Conservation (phyloP, 1,139 yeast genomes). For the Sugiyamaella grinbergsii region DNA sequence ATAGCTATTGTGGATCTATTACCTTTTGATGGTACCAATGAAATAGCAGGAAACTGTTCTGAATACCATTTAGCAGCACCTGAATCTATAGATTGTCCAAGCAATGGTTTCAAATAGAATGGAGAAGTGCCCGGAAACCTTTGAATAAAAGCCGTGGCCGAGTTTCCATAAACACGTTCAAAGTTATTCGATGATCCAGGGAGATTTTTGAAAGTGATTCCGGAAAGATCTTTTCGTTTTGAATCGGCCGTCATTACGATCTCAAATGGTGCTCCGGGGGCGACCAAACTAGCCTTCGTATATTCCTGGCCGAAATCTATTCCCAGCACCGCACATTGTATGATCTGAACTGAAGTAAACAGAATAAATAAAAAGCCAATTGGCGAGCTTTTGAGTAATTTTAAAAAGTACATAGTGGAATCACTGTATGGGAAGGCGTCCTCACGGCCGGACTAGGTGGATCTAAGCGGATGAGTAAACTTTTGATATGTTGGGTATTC, state of each 20-base stretch:
- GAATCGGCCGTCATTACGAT: slow-evolving; percentile 87
- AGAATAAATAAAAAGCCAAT: slow-evolving; percentile 4
- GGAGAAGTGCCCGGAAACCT: slow-evolving; percentile 75
- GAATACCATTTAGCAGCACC: slow-evolving; percentile 49
- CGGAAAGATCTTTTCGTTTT: slow-evolving; percentile 84
- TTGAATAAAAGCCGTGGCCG: slow-evolving; percentile 68
- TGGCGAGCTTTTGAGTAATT: slow-evolving; percentile 1
- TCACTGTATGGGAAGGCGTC: background rate
- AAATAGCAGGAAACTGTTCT: slow-evolving; percentile 62
- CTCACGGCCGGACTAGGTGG: background rate
- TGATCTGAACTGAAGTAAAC: background rate
- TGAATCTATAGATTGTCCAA: slow-evolving; percentile 65
- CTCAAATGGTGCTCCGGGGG: slow-evolving; percentile 89
- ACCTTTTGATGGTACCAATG: slow-evolving; percentile 50
- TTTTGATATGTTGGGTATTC: too few species aligned
- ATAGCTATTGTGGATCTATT: slow-evolving; percentile 52
- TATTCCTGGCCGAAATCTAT: slow-evolving; percentile 88
- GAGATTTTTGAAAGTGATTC: slow-evolving; percentile 60
- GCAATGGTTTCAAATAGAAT: slow-evolving; percentile 64
- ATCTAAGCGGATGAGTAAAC: too few species aligned
- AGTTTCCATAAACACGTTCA: slow-evolving; percentile 79
- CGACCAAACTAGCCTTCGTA: slow-evolving; percentile 84
- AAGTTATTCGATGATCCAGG: slow-evolving; percentile 45
- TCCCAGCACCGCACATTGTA: slow-evolving; percentile 65
- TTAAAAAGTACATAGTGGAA: slow-evolving; percentile 1